Evolutionary conservation across 2,329 filamentous ascomycete species (phyloP).

Genomic region (Corynespora cassiicola): DNA sequence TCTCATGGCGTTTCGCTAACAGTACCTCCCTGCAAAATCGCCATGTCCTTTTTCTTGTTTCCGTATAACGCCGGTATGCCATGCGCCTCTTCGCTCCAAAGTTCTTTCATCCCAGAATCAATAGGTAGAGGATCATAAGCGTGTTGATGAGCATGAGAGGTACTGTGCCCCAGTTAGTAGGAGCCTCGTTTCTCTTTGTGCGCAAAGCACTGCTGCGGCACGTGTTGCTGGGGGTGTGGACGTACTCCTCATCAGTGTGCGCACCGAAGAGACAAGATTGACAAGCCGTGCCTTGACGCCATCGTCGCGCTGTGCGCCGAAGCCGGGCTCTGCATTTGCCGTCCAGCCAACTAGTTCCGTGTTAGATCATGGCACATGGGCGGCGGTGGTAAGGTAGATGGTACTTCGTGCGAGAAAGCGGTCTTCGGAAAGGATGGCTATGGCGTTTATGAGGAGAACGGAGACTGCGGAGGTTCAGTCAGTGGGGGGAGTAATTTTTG

Average conservation of each 20-base stretch:
- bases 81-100: not conserved
- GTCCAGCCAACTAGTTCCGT: slow-evolving; percentile 77
- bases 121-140: slow-evolving; percentile 45
- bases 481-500: slow-evolving; percentile 9
- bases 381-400: slow-evolving; percentile 29
- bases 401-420: slow-evolving; percentile 84
- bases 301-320: slow-evolving; percentile 74
- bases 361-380: slow-evolving; percentile 8
- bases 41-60: too few relatives aligned
- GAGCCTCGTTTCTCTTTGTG: not conserved
- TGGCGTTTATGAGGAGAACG: slow-evolving; percentile 89
- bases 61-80: too few relatives aligned
- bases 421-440: slow-evolving; percentile 93
- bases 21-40: too few relatives aligned
- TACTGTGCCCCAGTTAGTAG: slow-evolving; percentile 33
- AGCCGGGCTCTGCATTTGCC: slow-evolving; percentile 72
- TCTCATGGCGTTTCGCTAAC: too few relatives aligned
- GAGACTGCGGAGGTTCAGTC: slow-evolving; percentile 62
- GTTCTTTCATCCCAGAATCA: slow-evolving; percentile 41
- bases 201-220: not conserved
- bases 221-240: slow-evolving; percentile 26
- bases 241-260: slow-evolving; percentile 92
- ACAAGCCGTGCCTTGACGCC: slow-evolving; percentile 88
- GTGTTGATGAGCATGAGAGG: slow-evolving; percentile 49
- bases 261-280: slow-evolving; percentile 86